Conservation (phyloP, 176 grass and related monocot species). For the Oryza coarctata region DNA sequence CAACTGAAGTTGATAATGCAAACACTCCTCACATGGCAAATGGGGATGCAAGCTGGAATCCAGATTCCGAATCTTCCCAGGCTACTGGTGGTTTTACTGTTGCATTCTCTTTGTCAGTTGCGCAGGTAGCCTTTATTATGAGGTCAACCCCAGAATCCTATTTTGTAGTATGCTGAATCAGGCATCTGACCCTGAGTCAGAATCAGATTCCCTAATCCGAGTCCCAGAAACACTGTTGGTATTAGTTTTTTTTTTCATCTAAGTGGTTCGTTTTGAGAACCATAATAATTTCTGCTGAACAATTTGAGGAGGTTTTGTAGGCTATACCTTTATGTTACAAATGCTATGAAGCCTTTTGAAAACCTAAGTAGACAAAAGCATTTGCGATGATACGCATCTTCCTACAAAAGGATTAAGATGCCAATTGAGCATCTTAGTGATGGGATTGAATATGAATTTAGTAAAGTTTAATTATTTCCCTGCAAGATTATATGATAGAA, state of each 20-base stretch:
- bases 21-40: constrained; percentile 61
- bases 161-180: too few species aligned
- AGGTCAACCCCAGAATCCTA: too few species aligned
- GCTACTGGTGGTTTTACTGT: constrained; percentile 89
- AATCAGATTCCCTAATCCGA: too few species aligned
- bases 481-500: neutral
- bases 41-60: constrained; percentile 67
- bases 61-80: constrained; percentile 89
- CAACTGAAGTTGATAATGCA: constrained; percentile 54
- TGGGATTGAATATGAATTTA: too few species aligned
- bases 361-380: neutral
- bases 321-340: neutral
- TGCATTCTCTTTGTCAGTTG: constrained; percentile 82
- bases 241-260: neutral
- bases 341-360: neutral
- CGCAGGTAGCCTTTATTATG: constrained; percentile 62
- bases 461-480: too few species aligned
- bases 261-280: neutral
- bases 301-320: neutral
- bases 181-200: too few species aligned
- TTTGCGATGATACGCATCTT: too few species aligned
- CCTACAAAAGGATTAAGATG: too few species aligned
- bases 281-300: neutral
- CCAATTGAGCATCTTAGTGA: too few species aligned
- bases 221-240: too few species aligned